Evolutionary conservation across 306 rosid genomes (phyloP), one percentile per base, ranked within the genome.

Genomic region (Canavalia ensiformis): DNA sequence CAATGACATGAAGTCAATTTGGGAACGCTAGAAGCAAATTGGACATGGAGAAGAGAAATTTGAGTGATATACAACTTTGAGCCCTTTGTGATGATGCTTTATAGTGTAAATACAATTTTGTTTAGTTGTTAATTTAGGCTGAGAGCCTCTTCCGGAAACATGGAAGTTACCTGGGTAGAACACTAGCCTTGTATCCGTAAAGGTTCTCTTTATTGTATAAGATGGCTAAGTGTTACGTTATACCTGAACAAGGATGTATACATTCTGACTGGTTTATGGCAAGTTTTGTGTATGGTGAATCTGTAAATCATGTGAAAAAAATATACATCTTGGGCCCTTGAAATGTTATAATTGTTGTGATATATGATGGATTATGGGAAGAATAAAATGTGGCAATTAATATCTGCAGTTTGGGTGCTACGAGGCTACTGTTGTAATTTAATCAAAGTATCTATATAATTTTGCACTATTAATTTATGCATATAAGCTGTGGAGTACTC

Each of bases 191-290:
- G 25, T 44, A 67, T 68, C 74, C 73, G 42, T 41, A 29, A 52
- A 71, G 44, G 76, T 10, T 50, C 34, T 62, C 34, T 44, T 63
- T 80, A 47, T 65, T 58, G 58, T 59, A 59, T 52, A 45, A 60
- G 59, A 59, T 54, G 77, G 6, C 57, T 56, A 28, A 51, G 56
- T 51, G 75, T 78, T 73, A 30, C 49, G 59, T 18, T 74, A 28
- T 76, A 72, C 54, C 66, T 31, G 58, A 63, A 73, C 55, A 54
- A 63, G 63, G 63, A 55, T 83, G 89, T 74, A 82, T 62, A 82
- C 51, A 74, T 74, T 59, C 39, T 71, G 70, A 46, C 50, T 51
- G 35, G 47, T 54, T 10, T 62, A 56, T 45, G 47, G 5, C 33
- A 45, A 34, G 56, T 52, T 58, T 47, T 75, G 75, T 65, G 39